Evolutionary conservation across 345 rosid genomes (phyloP).

Genomic region (Moricandia moricandioides): DNA sequence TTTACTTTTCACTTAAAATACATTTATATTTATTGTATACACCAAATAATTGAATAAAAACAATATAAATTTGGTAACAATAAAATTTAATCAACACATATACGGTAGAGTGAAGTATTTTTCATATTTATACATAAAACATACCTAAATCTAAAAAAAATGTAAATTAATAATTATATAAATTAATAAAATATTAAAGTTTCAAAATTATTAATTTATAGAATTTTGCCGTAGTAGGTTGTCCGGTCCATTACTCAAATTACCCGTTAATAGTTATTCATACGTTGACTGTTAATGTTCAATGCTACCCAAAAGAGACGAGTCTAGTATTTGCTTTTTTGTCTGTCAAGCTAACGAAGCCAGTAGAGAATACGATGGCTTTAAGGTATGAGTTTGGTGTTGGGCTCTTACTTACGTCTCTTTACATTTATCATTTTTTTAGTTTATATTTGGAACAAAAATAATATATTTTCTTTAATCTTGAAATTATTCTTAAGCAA

Average conservation of each 20-base stretch:
- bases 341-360: constrained; percentile 15
- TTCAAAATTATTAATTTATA: too few relatives aligned
- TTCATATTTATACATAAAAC: too few relatives aligned
- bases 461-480: background rate
- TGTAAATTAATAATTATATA: too few relatives aligned
- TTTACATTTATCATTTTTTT: constrained; percentile 21
- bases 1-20: too few relatives aligned
- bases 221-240: too few relatives aligned
- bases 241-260: background rate
- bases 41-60: too few relatives aligned
- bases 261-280: background rate
- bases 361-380: constrained; percentile 31
- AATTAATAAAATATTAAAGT: too few relatives aligned
- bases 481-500: constrained; percentile 34
- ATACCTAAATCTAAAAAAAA: too few relatives aligned
- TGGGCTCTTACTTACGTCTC: constrained; percentile 33
- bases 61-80: too few relatives aligned
- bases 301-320: background rate
- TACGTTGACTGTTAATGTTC: background rate
- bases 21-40: too few relatives aligned
- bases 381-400: constrained; percentile 36
- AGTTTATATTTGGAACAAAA: background rate
- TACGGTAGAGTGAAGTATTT: too few relatives aligned
- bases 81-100: too few relatives aligned
- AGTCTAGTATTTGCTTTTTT: background rate